Evolutionary conservation across 2,329 filamentous ascomycete genomes (phyloP), one percentile per base, ranked within the genome.

Genomic region (Proliferodiscus dingleyae): DNA sequence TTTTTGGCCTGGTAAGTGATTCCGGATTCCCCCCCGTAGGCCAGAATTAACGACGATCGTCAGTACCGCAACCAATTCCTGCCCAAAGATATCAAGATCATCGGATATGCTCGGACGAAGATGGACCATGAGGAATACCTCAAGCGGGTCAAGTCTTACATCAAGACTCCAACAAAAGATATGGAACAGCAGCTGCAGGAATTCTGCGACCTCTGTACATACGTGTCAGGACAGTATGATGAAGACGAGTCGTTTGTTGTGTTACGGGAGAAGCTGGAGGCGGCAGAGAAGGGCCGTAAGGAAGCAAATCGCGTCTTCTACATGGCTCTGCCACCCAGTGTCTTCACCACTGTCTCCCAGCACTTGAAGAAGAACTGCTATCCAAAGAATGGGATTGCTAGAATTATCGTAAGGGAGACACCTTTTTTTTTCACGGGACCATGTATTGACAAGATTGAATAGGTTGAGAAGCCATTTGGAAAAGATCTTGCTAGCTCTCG

Each of bases 21-120:
- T 45, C 41, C 40, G 42, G 24, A 52, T 11, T 15, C 16, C 11
- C 15, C 28, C 19, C 26, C 39, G 38, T n/a, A 15, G 37, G 18
- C n/a, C 16, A 41, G 22, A 36, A 46, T 49, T 56, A 30, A 61
- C 39, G 53, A 40, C 55, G 45, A 32, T 42, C 34, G 29, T 41
- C 42, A 95, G 90, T 95, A 91, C 75, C 89, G 93, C 66, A 98
- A 98, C 76, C 91, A 96, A 71, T 98, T 97, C 75, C 87, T 98
- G 41, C 93, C 83, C 61, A 95, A 95, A 72, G 89, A 94, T 70
- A 89, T 95, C 71, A 87, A 83, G 70, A 96, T 98, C 66, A 83
- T 98, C 63, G 93, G 93, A 75, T 98, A 98, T 88, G 93, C 93
- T 62, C 85, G 93, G 67, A 98, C 93, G 61, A 96, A 96, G 78